Base-by-base conservation (phyloP, 2,329 filamentous ascomycete species). In the Macrophomina pseudophaseolina region DNA sequence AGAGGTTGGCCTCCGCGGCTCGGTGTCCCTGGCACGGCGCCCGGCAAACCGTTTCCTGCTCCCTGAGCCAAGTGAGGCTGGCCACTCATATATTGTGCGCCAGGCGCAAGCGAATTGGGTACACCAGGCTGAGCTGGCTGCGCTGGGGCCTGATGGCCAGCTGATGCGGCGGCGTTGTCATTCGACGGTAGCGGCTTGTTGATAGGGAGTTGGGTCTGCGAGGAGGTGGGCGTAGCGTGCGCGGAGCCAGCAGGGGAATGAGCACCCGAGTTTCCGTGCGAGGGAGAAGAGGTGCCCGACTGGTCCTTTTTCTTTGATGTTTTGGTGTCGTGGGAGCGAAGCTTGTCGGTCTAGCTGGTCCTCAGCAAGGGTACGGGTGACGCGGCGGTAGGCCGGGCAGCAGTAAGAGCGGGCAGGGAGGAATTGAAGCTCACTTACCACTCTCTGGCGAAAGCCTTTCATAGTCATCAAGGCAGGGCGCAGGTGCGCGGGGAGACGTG, bases 381-480 rank as follows among this genome's bases (percentile, higher is more conserved):
- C 44, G 54, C 28, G 38, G 65, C 46, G 56, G 35, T 2, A 32
- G 14, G 33, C 66, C 52, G 64, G 67, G 67, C 70, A 69, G 70
- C 68, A 72, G 66, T 44, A 49, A 44, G 52, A 32, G 44, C 30
- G 2, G 32, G 8, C n/a, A 44, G 44, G n/a, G 58, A 63, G 65
- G 63, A 53, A 67, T 63, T 66, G 60, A 64, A 68, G 69, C 64
- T 68, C 71, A 88, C 92, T 86, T 88, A 97, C 93, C 86, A 97
- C 93, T 91, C 92, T 92, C 86, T 97, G 93, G 83, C 93, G 91
- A 82, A 98, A 97, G 80, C 93, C 91, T 85, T 97, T 97, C 94
- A 98, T 97, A 82, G 86, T 91, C 58, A 62, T 81, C 80, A 81
- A 71, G 71, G 71, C 69, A 69, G 30, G 4, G 75, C 75, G 73